A percentile compares a stretch with the other conserved stretches of the same genome.
Conservation (phyloP, 1,139 yeast genomes). For the Sporopachydermia cereana region DNA sequence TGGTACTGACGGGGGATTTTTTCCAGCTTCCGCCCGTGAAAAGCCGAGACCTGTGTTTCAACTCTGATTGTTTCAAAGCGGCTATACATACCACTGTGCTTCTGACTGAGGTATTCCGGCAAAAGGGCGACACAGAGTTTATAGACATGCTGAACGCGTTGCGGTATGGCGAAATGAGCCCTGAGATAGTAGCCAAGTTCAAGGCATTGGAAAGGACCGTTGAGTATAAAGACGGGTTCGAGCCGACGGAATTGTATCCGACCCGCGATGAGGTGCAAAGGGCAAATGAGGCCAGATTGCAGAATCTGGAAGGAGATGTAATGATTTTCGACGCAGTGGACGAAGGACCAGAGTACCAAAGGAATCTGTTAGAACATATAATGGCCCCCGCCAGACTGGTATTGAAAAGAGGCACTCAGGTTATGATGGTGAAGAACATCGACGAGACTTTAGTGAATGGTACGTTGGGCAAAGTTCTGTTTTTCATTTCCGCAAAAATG, state of each 20-base stretch:
- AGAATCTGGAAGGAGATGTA: slow-evolving; percentile 29
- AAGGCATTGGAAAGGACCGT: slow-evolving; percentile 40
- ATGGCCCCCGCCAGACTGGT: slow-evolving; percentile 36
- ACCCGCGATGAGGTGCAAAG: slow-evolving; percentile 61
- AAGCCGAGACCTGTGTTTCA: slow-evolving; percentile 40
- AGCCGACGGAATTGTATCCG: slow-evolving; percentile 73
- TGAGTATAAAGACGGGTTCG: slow-evolving; percentile 56
- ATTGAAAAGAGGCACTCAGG: slow-evolving; percentile 50
- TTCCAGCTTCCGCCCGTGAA: slow-evolving; percentile 80
- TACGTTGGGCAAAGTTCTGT: slow-evolving; percentile 38
- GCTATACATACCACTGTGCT: slow-evolving; percentile 45
- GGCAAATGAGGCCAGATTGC: slow-evolving; percentile 50
- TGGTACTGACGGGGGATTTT: slow-evolving; percentile 73
- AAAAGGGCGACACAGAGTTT: slow-evolving; percentile 53
- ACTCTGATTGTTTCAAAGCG: slow-evolving; percentile 43
- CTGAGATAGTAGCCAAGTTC: slow-evolving; percentile 35
- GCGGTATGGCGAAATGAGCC: slow-evolving; percentile 51
- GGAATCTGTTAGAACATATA: slow-evolving; percentile 28
- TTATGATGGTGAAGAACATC: slow-evolving; percentile 40
- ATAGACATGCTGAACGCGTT: slow-evolving; percentile 66
- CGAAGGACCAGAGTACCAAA: slow-evolving; percentile 17
- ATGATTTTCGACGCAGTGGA: slow-evolving; percentile 39
- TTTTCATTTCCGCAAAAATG: slow-evolving; percentile 25
- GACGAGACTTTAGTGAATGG: slow-evolving; percentile 43
- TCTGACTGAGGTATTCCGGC: slow-evolving; percentile 58